Percentiles rank a stretch among this genome's conserved stretches.
Conservation (phyloP, 768 basidiomycete genomes). For the Chlorophyllum brunneum region DNA sequence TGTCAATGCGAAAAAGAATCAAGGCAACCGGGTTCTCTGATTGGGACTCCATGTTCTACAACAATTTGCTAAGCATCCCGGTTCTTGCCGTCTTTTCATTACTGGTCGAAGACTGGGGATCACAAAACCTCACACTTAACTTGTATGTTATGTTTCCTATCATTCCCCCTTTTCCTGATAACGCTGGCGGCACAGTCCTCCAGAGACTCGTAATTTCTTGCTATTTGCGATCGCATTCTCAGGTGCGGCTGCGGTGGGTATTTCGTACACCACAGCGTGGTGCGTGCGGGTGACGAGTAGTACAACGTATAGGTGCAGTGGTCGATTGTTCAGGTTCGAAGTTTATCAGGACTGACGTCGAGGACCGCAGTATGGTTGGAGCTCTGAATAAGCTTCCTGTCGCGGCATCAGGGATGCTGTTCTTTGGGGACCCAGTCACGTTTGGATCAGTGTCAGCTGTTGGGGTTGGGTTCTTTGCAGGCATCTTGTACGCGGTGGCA, state of each 20-base stretch:
- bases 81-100: slow-evolving; percentile 81
- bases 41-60: slow-evolving; percentile 99
- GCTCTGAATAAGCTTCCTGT: slow-evolving; percentile 97
- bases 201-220: slow-evolving; percentile 71
- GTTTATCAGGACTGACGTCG: slow-evolving; percentile 11
- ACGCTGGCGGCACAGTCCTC: slow-evolving; percentile 53
- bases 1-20: slow-evolving; percentile 95
- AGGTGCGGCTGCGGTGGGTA: slow-evolving; percentile 95
- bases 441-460: slow-evolving; percentile 87
- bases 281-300: slow-evolving; percentile 94
- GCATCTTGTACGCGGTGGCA: slow-evolving; percentile 87
- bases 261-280: slow-evolving; percentile 99
- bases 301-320: slow-evolving; percentile 88
- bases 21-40: slow-evolving; percentile 93
- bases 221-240: slow-evolving; percentile 91
- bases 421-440: slow-evolving; percentile 90
- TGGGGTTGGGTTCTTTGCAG: slow-evolving; percentile 85
- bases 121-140: slow-evolving; percentile 70
- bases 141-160: slow-evolving; percentile 62
- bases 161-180: background rate
- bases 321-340: background rate
- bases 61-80: slow-evolving; percentile 93
- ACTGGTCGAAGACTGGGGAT: slow-evolving; percentile 85
- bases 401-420: slow-evolving; percentile 97
- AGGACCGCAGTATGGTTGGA: slow-evolving; percentile 78